A percentile compares a stretch with the other conserved stretches of the same genome.
Evolutionary conservation across 1,284 basidiomycete genomes (phyloP).

Genomic region (Trametes hirsuta): DNA sequence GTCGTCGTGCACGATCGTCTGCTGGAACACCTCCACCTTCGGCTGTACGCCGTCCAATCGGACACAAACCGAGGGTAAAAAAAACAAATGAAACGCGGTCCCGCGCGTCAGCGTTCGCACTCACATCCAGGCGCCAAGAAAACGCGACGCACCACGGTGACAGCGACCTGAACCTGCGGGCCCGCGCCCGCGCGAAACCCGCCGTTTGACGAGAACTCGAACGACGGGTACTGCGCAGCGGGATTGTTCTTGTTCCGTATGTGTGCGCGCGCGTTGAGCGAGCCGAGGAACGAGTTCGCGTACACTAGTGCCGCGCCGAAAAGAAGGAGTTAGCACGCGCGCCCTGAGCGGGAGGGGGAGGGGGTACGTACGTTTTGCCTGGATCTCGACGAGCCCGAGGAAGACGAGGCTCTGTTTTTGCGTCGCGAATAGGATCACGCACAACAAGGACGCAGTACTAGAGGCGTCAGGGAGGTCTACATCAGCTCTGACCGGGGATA

Average conservation of each 20-base stretch:
- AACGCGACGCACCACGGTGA: too few relatives aligned
- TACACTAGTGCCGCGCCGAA: neutral
- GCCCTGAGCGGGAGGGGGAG: neutral
- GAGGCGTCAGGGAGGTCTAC: neutral
- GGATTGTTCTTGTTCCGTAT: slow-evolving; percentile 6
- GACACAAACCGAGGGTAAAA: too few relatives aligned
- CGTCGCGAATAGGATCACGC: slow-evolving; percentile 10
- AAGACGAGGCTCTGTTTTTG: slow-evolving; percentile 12
- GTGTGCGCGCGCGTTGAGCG: slow-evolving; percentile 10
- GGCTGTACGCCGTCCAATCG: neutral
- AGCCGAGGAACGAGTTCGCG: slow-evolving; percentile 14
- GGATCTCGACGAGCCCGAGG: slow-evolving; percentile 14
- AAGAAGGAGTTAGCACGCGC: neutral
- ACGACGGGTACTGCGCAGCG: slow-evolving; percentile 4
- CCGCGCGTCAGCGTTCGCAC: too few relatives aligned
- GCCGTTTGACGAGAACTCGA: slow-evolving; percentile 3
- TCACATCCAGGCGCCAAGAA: too few relatives aligned
- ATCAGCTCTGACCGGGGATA: neutral
- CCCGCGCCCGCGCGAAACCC: neutral
- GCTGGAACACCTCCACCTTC: slow-evolving; percentile 12
- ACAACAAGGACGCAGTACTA: slow-evolving; percentile 3
- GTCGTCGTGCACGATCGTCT: slow-evolving; percentile 11
- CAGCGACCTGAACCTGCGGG: too few relatives aligned
- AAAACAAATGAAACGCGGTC: too few relatives aligned
- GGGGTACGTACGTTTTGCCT: slow-evolving; percentile 5